These are phyloP conservation scores for Marchantia polymorpha DNA, from an alignment of 225 moss, liverwort and hornwort species.

Conservation along the genomic window DNA sequence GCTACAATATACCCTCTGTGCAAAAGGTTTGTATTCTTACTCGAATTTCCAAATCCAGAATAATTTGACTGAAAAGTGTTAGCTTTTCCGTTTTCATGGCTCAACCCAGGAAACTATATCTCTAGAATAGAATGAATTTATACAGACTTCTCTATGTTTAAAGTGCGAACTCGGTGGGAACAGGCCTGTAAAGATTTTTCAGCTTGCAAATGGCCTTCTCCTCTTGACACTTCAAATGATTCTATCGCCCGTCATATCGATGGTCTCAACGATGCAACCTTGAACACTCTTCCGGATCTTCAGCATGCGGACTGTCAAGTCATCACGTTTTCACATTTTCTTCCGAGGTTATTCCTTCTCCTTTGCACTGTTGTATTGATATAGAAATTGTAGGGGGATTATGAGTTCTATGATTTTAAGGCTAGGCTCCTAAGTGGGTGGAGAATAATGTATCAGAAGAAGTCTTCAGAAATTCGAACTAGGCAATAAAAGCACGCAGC, in stretches of 20 bases:
- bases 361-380: background rate
- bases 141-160: background rate
- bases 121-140: background rate
- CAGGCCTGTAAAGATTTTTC: conserved; percentile 77
- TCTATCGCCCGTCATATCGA: conserved; percentile 74
- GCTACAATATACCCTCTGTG: conserved; percentile 73
- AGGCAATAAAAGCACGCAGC: too few species aligned
- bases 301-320: conserved; percentile 57
- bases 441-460: too few species aligned
- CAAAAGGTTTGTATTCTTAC: conserved; percentile 51
- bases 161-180: conserved; percentile 12
- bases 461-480: too few species aligned
- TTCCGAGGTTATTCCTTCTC: conserved; percentile 58
- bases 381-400: background rate
- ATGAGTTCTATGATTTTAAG: too few species aligned
- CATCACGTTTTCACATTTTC: conserved; percentile 85
- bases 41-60: too few species aligned
- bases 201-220: conserved; percentile 84
- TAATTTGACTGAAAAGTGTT: background rate
- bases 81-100: background rate
- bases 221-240: conserved; percentile 63
- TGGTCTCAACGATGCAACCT: conserved; percentile 57
- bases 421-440: too few species aligned
- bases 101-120: background rate
- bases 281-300: conserved; percentile 42